These are phyloP conservation scores for Gentiana macrophylla DNA, from an alignment of 257 asterid species.

Conservation along the genomic window DNA sequence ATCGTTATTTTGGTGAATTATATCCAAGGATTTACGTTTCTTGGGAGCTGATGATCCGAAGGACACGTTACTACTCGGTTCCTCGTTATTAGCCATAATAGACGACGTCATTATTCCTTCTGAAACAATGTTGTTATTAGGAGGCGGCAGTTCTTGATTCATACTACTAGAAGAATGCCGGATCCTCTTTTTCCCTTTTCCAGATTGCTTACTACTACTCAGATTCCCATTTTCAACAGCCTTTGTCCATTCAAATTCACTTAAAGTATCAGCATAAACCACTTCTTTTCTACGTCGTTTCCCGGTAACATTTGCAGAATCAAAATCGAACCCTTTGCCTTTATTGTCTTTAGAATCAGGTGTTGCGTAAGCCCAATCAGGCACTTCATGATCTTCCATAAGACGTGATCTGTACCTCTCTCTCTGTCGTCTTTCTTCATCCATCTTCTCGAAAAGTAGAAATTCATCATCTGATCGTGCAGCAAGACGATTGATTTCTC, in stretches of 20 bases:
- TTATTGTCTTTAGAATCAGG: slow-evolving; percentile 36
- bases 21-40: slow-evolving; percentile 40
- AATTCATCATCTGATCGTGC: slow-evolving; percentile 93
- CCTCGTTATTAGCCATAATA: slow-evolving; percentile 31
- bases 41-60: slow-evolving; percentile 29
- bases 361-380: slow-evolving; percentile 76
- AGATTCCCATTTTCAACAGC: slow-evolving; percentile 59
- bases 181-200: slow-evolving; percentile 37
- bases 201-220: slow-evolving; percentile 21
- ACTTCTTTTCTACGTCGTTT: slow-evolving; percentile 84
- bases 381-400: slow-evolving; percentile 92
- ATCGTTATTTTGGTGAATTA: slow-evolving; percentile 24
- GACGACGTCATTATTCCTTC: slow-evolving; percentile 29
- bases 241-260: slow-evolving; percentile 59
- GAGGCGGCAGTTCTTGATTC: slow-evolving; percentile 21
- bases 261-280: slow-evolving; percentile 52
- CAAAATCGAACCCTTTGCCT: slow-evolving; percentile 47
- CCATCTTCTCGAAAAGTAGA: slow-evolving; percentile 96
- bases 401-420: slow-evolving; percentile 87
- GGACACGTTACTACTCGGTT: slow-evolving; percentile 41
- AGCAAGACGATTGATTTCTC: slow-evolving; percentile 94
- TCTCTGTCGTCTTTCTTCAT: slow-evolving; percentile 76
- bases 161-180: slow-evolving; percentile 9
- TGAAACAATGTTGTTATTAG: slow-evolving; percentile 15
- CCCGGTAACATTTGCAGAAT: slow-evolving; percentile 54